These are phyloP conservation scores for Lasiodiplodia sp. DNA, from an alignment of 2,329 filamentous ascomycete genomes.

Conservation along the genomic window DNA sequence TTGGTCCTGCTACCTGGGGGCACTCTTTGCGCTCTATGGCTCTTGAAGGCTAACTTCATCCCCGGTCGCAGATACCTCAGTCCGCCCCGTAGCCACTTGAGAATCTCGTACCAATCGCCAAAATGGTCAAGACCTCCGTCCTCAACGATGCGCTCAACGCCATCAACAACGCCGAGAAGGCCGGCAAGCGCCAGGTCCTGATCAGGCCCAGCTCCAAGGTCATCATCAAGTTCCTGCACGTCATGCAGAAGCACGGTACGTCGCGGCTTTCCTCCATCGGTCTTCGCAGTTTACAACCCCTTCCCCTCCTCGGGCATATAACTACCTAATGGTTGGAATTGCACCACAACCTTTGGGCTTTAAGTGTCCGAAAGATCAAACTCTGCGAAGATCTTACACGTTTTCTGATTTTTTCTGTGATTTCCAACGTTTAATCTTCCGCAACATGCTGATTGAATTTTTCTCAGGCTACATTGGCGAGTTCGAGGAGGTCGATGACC, in stretches of 20 bases:
- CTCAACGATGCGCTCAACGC: constrained; percentile 97
- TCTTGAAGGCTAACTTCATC: constrained; percentile 67
- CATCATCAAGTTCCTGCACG: constrained; percentile 98
- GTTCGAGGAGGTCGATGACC: constrained; percentile 99
- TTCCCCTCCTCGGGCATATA: constrained; percentile 88
- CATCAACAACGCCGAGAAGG: constrained; percentile 99
- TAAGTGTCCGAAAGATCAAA: constrained; percentile 99
- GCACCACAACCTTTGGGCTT: constrained; percentile 93
- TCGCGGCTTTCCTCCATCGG: constrained; percentile 43
- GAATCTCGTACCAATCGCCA: constrained; percentile 79
- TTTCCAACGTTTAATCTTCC: constrained; percentile 91
- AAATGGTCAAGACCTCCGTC: constrained; percentile 99
- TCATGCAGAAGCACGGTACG: constrained; percentile 99
- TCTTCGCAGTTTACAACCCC: constrained; percentile 28
- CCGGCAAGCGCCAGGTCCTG: constrained; percentile 98
- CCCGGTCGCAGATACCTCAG: constrained; percentile 65
- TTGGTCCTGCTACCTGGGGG: constrained; percentile 59
- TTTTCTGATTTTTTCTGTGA: constrained; percentile 80
- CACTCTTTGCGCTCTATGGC: constrained; percentile 72
- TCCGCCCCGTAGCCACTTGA: constrained; percentile 70
- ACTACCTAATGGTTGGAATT: constrained; percentile 95
- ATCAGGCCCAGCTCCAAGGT: constrained; percentile 99
- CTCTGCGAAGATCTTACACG: constrained; percentile 92
- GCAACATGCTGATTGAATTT: constrained; percentile 76
- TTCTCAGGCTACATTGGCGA: constrained; percentile 93